phyloP scores from a whole-genome alignment of 306 rosid species.

The Cicer pinnatifidum region DNA sequence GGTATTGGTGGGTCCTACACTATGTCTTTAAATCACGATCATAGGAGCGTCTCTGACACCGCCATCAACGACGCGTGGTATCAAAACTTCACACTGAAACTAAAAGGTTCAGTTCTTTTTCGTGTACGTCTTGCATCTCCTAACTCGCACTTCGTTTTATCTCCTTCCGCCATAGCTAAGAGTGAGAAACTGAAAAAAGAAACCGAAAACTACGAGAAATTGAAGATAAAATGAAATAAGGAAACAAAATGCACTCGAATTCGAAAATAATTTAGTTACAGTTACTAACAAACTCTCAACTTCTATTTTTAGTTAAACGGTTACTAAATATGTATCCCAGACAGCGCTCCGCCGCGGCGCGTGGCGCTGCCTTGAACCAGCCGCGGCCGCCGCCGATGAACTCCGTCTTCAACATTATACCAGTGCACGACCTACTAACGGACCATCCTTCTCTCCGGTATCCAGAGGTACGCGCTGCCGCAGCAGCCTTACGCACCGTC shows the following conservation, averaged over 20 bases:
- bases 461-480: constrained; percentile 89
- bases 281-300: neutral
- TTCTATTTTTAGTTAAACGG: constrained; percentile 8
- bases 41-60: constrained; percentile 25
- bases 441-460: constrained; percentile 88
- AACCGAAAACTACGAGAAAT: constrained; percentile 11
- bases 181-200: neutral
- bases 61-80: constrained; percentile 4
- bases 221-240: constrained; percentile 4
- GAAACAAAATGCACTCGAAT: constrained; percentile 21
- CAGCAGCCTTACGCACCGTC: constrained; percentile 71
- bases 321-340: constrained; percentile 40
- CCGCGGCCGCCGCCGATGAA: constrained; percentile 40
- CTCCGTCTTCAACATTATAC: constrained; percentile 76
- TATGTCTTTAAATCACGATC: neutral
- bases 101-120: constrained; percentile 44
- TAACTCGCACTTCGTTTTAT: neutral
- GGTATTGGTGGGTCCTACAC: constrained; percentile 23
- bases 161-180: constrained; percentile 12
- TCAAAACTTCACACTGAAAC: neutral
- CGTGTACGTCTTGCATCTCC: constrained; percentile 30
- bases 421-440: constrained; percentile 66
- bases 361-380: constrained; percentile 27
- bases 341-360: constrained; percentile 47
- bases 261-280: constrained; percentile 1